phyloP scores from a whole-genome alignment of 2,329 filamentous ascomycete species.

The Aspergillus udagawae region DNA sequence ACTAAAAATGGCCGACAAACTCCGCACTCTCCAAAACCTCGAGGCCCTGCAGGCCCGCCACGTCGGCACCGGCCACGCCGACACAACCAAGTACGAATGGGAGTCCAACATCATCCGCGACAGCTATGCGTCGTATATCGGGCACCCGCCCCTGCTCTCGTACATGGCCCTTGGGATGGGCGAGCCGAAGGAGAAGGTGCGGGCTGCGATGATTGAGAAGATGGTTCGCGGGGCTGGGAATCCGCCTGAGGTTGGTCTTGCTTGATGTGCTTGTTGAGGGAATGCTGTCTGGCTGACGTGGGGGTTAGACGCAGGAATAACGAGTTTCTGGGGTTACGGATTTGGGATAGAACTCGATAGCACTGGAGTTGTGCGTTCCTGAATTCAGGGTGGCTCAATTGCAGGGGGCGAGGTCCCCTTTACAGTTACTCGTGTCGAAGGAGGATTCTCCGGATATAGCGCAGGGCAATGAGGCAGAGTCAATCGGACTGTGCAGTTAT shows the following conservation, averaged over 20 bases:
- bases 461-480: not conserved
- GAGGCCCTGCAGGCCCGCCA: constrained; percentile 95
- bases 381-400: not conserved
- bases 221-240: constrained; percentile 61
- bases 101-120: constrained; percentile 92
- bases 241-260: constrained; percentile 50
- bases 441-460: not conserved
- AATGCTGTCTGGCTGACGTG: not conserved
- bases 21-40: constrained; percentile 95
- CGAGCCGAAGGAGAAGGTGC: constrained; percentile 70
- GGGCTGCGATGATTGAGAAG: constrained; percentile 70
- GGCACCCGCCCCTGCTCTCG: constrained; percentile 75
- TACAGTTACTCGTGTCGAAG: not conserved
- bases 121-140: constrained; percentile 82
- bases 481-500: not conserved
- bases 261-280: not conserved
- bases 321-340: not conserved
- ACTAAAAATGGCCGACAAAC: constrained; percentile 76
- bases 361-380: not conserved
- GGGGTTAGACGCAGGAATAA: not conserved
- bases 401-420: not conserved
- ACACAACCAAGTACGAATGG: constrained; percentile 98
- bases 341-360: not conserved
- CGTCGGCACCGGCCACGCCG: constrained; percentile 90
- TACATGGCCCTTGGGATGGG: constrained; percentile 63